Conservation (phyloP, 2,329 filamentous ascomycete species). For the Mycogone perniciosa region DNA sequence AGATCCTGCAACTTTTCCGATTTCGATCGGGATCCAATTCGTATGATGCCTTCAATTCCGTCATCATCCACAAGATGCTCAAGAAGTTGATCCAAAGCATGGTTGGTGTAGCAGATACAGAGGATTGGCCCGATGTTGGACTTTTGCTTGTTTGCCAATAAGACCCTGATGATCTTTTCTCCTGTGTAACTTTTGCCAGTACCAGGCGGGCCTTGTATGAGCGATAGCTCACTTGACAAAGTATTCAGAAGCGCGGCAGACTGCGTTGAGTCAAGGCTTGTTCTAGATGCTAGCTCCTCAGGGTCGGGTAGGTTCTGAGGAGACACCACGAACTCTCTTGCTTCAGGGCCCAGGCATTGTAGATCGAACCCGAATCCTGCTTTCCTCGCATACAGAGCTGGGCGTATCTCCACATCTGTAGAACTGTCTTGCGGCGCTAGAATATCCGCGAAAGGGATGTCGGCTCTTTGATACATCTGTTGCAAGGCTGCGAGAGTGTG, state of each 20-base stretch:
- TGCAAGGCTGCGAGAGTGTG: constrained; percentile 52
- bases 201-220: constrained; percentile 66
- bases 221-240: constrained; percentile 45
- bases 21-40: constrained; percentile 56
- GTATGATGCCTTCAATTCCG: constrained; percentile 46
- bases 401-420: constrained; percentile 25
- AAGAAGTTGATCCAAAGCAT: constrained; percentile 26
- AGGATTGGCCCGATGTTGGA: constrained; percentile 43
- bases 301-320: constrained; percentile 14
- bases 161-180: constrained; percentile 48
- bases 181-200: constrained; percentile 63
- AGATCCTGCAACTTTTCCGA: constrained; percentile 42
- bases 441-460: constrained; percentile 45
- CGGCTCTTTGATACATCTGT: constrained; percentile 35
- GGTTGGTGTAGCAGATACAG: constrained; percentile 45
- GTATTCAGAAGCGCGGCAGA: constrained; percentile 46
- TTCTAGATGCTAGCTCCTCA: constrained; percentile 24
- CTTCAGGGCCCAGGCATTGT: neutral
- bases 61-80: constrained; percentile 47
- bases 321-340: constrained; percentile 17
- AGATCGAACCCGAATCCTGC: constrained; percentile 42
- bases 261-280: constrained; percentile 47
- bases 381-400: constrained; percentile 45
- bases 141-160: constrained; percentile 38
- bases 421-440: constrained; percentile 29